A percentile compares a stretch with the other conserved stretches of the same genome.
phyloP scores from a whole-genome alignment of 2,329 filamentous ascomycete species.

The Torrubiella hemipterigena region DNA sequence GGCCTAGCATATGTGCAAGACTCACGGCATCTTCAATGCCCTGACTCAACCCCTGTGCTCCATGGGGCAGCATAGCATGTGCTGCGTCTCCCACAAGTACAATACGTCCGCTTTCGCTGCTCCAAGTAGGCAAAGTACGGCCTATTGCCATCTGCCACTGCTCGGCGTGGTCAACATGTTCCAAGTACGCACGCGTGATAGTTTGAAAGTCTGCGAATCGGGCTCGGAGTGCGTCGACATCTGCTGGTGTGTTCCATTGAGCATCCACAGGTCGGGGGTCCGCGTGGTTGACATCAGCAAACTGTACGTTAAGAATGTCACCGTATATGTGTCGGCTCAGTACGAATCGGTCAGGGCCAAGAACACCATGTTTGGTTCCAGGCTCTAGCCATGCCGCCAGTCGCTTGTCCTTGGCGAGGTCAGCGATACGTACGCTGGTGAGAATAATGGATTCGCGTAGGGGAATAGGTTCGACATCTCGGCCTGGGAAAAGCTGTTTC shows the following conservation, averaged over 20 bases:
- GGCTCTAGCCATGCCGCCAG: slow-evolving; percentile 1
- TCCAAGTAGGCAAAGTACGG: slow-evolving; percentile 1
- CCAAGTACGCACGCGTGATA: slow-evolving; percentile 1
- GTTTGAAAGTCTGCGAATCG: slow-evolving; percentile 4
- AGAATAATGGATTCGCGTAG: slow-evolving; percentile 5
- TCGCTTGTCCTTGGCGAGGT: neutral
- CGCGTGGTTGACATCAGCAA: slow-evolving; percentile 4
- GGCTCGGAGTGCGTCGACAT: neutral
- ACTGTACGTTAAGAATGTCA: slow-evolving; percentile 2
- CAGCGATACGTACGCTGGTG: neutral
- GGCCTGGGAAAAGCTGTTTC: slow-evolving; percentile 1
- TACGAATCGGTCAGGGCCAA: slow-evolving; percentile 5
- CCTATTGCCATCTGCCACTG: slow-evolving; percentile 5
- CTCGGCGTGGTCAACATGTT: neutral
- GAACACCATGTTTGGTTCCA: slow-evolving; percentile 5
- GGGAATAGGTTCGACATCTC: slow-evolving; percentile 3
- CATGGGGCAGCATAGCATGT: slow-evolving; percentile 6
- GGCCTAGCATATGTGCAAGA: slow-evolving; percentile 1
- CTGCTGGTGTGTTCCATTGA: slow-evolving; percentile 5
- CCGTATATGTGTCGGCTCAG: slow-evolving; percentile 1
- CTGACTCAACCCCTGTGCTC: slow-evolving; percentile 5
- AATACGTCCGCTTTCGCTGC: slow-evolving; percentile 2
- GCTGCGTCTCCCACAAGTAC: slow-evolving; percentile 5
- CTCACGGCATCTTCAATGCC: slow-evolving; percentile 5
- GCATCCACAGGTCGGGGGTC: slow-evolving; percentile 3